phyloP scores from a whole-genome alignment of 805 yeast genomes.

The Saturnispora quitensis region DNA sequence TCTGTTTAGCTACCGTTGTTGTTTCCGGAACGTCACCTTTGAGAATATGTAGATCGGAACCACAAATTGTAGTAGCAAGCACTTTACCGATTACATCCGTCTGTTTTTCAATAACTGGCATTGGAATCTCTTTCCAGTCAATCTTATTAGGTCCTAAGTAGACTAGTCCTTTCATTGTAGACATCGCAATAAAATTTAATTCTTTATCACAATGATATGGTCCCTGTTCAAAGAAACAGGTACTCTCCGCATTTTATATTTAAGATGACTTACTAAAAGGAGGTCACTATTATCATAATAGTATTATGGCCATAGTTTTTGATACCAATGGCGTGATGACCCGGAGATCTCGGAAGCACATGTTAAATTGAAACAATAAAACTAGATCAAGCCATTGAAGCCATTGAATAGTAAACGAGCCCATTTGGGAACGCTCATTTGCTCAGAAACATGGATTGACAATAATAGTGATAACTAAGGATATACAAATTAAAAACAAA shows the following conservation, averaged over 20 bases:
- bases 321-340: background rate
- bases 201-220: background rate
- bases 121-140: slow-evolving; percentile 30
- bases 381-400: background rate
- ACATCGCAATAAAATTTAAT: slow-evolving; percentile 2
- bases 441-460: background rate
- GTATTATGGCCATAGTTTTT: background rate
- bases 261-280: background rate
- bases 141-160: slow-evolving; percentile 37
- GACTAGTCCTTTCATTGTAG: slow-evolving; percentile 38
- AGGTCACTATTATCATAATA: no score
- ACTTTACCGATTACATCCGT: slow-evolving; percentile 51
- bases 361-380: background rate
- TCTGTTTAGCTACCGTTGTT: slow-evolving; percentile 25
- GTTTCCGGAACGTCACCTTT: slow-evolving; percentile 53
- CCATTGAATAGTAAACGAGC: background rate
- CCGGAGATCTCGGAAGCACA: background rate
- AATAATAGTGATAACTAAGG: background rate
- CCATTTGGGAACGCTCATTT: background rate
- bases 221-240: background rate
- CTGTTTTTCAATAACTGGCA: slow-evolving; percentile 36
- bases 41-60: slow-evolving; percentile 54
- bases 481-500: background rate
- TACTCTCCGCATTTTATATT: background rate
- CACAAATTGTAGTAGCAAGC: slow-evolving; percentile 53